Conservation (phyloP, 495 filamentous ascomycete genomes). For the Aspergillus cavernicola region DNA sequence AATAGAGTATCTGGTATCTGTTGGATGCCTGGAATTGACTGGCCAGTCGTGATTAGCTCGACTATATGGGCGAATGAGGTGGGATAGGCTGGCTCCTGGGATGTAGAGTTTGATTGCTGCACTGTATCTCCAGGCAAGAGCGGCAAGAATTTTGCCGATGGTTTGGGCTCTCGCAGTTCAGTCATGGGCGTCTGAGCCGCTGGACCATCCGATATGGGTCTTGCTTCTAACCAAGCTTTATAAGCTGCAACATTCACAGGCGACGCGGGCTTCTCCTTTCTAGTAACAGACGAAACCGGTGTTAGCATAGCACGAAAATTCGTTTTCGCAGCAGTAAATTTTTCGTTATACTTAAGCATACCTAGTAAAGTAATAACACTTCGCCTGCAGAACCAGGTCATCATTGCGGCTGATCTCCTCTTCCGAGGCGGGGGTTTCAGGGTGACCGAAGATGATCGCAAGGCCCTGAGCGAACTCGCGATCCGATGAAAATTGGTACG, state of each 20-base stretch:
- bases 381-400: slow-evolving; percentile 47
- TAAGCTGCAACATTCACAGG: slow-evolving; percentile 40
- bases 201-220: not conserved
- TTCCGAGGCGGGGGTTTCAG: slow-evolving; percentile 36
- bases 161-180: not conserved
- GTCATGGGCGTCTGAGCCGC: not conserved
- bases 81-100: slow-evolving; percentile 63
- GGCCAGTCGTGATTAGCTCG: slow-evolving; percentile 78
- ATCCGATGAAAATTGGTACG: slow-evolving; percentile 42
- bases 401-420: slow-evolving; percentile 38
- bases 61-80: slow-evolving; percentile 85
- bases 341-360: no score
- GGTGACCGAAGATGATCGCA: slow-evolving; percentile 44
- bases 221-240: slow-evolving; percentile 37
- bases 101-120: not conserved
- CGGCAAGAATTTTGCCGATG: not conserved
- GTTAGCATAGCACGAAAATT: not conserved
- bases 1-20: slow-evolving; percentile 84
- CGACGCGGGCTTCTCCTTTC: slow-evolving; percentile 38
- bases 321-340: no score
- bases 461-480: slow-evolving; percentile 48
- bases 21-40: slow-evolving; percentile 83
- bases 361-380: slow-evolving; percentile 53
- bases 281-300: slow-evolving; percentile 12
- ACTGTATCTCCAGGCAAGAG: not conserved